Base-by-base conservation (phyloP, 1,139 yeast genomes). In the Eremothecium cymbalariae region DNA sequence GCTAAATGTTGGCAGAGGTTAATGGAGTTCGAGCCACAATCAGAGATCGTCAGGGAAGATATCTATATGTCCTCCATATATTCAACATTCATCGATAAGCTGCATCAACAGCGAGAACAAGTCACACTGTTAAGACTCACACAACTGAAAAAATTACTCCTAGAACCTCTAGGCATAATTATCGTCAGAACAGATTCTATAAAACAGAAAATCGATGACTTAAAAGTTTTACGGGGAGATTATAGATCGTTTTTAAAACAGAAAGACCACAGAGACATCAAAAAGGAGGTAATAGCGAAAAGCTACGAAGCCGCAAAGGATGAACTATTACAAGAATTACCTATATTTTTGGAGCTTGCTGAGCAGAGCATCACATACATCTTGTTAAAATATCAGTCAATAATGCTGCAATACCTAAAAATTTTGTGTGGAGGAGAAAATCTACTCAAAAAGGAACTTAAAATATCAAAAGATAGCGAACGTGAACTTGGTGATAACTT, bases 251-350 rank as follows among this genome's bases (percentile, higher is more conserved):
- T 43, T 33, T 37, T 51, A 22, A 40, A 43, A 34, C 47, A 53
- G n/a, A 48, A 42, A 36, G 48, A 47, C 17, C 34, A 48, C 7
- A 42, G 47, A 18, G 53, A 52, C 38, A 40, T 52, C 16, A 50
- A 54, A 38, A 36, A 53, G 34, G 43, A 51, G 28, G 39, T 54
- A 2, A 38, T 58, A 6, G 53, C 48, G n/a, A 46, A 48, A 37
- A 57, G 48, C 40, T 53, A 48, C 33, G 50, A 46, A 31, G 36
- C 33, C 22, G 40, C 61, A 29, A 61, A 59, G 31, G 43, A 49
- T 11, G 47, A 51, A 30, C 40, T 63, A 13, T 38, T 45, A 9
- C 46, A 44, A 17, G 58, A 61, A 11, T 41, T 63, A 7, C 67
- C 67, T 1, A 18, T 25, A 1, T 44, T 60, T 23, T 37, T 55